Base-by-base conservation (phyloP, 2,329 filamentous ascomycete species). In the Immersiporthe knoxdaviesiana region DNA sequence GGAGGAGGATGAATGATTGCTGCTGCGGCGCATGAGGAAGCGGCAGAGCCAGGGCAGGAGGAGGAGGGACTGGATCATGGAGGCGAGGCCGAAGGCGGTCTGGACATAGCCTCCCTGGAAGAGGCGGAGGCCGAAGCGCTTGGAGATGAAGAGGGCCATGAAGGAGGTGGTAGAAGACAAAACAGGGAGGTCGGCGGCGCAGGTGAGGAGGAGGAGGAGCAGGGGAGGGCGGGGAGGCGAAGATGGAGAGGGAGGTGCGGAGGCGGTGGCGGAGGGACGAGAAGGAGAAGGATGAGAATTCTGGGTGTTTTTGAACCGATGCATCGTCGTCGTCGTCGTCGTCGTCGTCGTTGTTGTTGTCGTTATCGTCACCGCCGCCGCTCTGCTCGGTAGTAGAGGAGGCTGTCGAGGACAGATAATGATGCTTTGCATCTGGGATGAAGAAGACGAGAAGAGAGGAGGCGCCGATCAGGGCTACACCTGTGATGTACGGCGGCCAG, bases 61-160 rank as follows among this genome's bases (percentile, higher is more conserved):
- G 11, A 77, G 12, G 1, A 79, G 67, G 0, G 75, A 73, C 24
- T 74, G 72, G 30, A 76, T 14, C n/a, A 75, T 66, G 50, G 77
- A 74, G 2, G 70, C 74, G 21, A 75, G 52, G 24, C 77, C 77
- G 27, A 75, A 78, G 1, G 66, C 69, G 8, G 75, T 72, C 67
- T 78, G 76, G 16, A 79, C 70, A 65, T 79, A 79, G n/a, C 77
- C 77, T 12, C 75, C 77, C 54, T 75, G 69, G 27, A 72, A 69
- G 16, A 79, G 74, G 24, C 71, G 70, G 37, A 78, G 75, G 35
- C 64, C 56, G 68, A 77, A 78, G 4, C 77, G 73, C 70, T 75
- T 77, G 12, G 77, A 78, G 24, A 76, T 65, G 67, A 78, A 79
- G 63, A 77, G 76, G 10, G 73, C 73, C 72, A 79, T 70, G 69